Evolutionary conservation across 495 filamentous ascomycete genomes (phyloP), one percentile per base, ranked within the genome.

Genomic region (Podospora fimiseda): DNA sequence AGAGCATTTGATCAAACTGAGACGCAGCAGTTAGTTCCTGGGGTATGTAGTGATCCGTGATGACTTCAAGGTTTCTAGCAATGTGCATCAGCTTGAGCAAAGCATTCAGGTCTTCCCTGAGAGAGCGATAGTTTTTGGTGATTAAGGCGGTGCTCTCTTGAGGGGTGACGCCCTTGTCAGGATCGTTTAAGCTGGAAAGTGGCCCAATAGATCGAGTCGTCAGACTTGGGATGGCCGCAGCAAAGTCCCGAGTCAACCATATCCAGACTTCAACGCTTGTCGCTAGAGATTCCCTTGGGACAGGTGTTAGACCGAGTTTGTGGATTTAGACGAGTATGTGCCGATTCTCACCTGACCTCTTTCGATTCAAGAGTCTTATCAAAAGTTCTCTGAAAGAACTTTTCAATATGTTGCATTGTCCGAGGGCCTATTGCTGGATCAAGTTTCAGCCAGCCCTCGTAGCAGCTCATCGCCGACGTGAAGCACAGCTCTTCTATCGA

Each of bases 71-170:
- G 65, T 96, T 96, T 46, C 90, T 77, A 11, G 86, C 86, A 60
- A 95, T 89, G 23, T 87, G 82, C 64, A 91, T 84, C 14, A 95
- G 66, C 69, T 89, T 89, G 70, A 92, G 91, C 18, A 96, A 70
- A 44, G 88, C 79, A 63, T 90, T 85, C 37, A 96, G 76, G 60
- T 95, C 89, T 55, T 88, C 86, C 60, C 88, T 82, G 44, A 95
- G 72, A 7, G 77, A 78, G 16, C 78, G 75, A 56, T 89, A 86
- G 61, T 93, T 88, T 60, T 81, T 81, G 23, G 86, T 83, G 56
- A 95, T 94, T n/a, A 93, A 69, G 24, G 83, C 78, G 5, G 84
- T 84, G 70, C 67, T 79, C 73, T 72, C 82, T 60, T 69, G 74
- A 45, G 66, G 79, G 50, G 62, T 84, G 66, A 70, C 76, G 68